Percentiles rank a stretch among this genome's conserved stretches.
These are phyloP conservation scores for Phaeophleospora eucalypticola DNA, from an alignment of 2,329 filamentous ascomycete genomes.

Conservation along the genomic window DNA sequence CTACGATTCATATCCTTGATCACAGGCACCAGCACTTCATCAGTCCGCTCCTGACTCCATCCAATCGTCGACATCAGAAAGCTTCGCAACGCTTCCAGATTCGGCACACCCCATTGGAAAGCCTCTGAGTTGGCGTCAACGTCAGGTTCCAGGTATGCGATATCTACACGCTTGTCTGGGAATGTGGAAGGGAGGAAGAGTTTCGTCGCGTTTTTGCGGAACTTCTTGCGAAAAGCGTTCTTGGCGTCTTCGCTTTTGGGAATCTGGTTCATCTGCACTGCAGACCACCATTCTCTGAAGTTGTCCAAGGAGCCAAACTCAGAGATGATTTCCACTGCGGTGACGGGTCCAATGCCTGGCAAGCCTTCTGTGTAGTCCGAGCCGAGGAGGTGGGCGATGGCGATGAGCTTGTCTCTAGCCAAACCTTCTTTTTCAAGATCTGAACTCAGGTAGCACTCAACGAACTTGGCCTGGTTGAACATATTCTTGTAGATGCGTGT, in stretches of 20 bases:
- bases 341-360: slow-evolving; percentile 86
- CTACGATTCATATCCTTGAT: slow-evolving; percentile 92
- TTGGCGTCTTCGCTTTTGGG: slow-evolving; percentile 53
- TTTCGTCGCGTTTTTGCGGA: slow-evolving; percentile 77
- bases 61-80: slow-evolving; percentile 92
- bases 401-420: slow-evolving; percentile 79
- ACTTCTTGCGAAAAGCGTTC: slow-evolving; percentile 75
- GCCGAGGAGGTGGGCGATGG: slow-evolving; percentile 83
- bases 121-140: slow-evolving; percentile 73
- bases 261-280: slow-evolving; percentile 65
- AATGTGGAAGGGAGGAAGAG: slow-evolving; percentile 80
- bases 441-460: slow-evolving; percentile 83
- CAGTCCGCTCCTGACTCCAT: slow-evolving; percentile 86
- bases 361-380: slow-evolving; percentile 95
- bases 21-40: slow-evolving; percentile 92
- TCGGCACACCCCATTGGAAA: slow-evolving; percentile 95
- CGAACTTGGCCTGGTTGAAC: slow-evolving; percentile 98
- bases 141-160: slow-evolving; percentile 81
- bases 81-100: slow-evolving; percentile 75
- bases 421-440: slow-evolving; percentile 88
- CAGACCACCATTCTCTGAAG: slow-evolving; percentile 84
- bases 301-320: slow-evolving; percentile 75
- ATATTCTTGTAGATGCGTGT: slow-evolving; percentile 98
- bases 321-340: slow-evolving; percentile 86
- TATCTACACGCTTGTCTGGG: slow-evolving; percentile 70